Conservation (phyloP, 306 rosid genomes). For the Inga oerstediana region DNA sequence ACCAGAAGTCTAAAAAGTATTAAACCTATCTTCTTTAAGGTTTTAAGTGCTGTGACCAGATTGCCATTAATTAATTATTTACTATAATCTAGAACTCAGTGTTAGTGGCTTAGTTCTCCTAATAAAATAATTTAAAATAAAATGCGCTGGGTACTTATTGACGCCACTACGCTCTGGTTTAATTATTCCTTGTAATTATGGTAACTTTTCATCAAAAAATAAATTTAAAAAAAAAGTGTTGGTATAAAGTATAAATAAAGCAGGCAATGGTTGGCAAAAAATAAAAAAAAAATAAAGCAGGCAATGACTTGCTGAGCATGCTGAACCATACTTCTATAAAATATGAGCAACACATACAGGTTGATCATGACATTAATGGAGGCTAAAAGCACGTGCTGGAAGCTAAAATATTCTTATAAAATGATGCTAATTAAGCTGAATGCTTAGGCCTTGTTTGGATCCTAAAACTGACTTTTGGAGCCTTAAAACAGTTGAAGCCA, state of each 20-base stretch:
- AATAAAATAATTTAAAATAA: neutral
- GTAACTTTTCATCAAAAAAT: neutral
- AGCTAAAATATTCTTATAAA: neutral
- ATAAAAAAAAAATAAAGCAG: neutral
- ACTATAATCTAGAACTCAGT: neutral
- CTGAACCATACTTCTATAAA: neutral
- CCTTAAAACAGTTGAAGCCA: too few relatives aligned
- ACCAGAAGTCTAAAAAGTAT: neutral
- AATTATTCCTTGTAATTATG: neutral
- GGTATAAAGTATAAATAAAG: neutral
- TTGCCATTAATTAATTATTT: neutral
- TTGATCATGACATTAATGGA: neutral
- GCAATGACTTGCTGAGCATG: neutral
- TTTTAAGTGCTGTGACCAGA: neutral
- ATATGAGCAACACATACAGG: neutral
- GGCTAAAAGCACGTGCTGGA: neutral
- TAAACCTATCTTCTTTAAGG: neutral
- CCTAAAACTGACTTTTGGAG: too few relatives aligned
- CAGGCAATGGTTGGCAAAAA: neutral
- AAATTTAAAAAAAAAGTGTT: neutral
- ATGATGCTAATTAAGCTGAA: neutral
- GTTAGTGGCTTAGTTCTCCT: neutral
- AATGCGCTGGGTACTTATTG: neutral
- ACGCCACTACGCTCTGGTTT: neutral
- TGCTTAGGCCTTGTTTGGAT: neutral